A percentile compares a stretch with the other conserved stretches of the same genome.
phyloP scores from a whole-genome alignment of 1,284 basidiomycete genomes.

The Moniliophthora roreri region DNA sequence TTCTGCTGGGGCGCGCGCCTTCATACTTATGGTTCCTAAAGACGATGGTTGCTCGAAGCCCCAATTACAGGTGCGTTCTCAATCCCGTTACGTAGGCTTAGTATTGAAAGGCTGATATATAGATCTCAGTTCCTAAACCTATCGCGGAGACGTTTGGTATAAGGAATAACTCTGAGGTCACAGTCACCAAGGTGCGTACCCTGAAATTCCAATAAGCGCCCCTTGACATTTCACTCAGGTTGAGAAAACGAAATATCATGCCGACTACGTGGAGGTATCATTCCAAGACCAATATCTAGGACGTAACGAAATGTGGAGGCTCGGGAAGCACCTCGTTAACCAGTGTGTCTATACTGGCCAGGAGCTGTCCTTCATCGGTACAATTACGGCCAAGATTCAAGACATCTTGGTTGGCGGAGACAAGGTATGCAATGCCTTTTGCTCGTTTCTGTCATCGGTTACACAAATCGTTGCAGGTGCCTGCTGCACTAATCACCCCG shows the following conservation, averaged over 20 bases:
- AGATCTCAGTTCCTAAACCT: conserved; percentile 74
- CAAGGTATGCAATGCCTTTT: conserved; percentile 41
- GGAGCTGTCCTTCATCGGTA: conserved; percentile 75
- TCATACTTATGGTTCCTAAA: conserved; percentile 64
- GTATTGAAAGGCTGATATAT: conserved; percentile 13
- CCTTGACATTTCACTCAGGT: conserved; percentile 44
- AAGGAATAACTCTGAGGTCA: conserved; percentile 70
- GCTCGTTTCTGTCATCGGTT: conserved; percentile 1
- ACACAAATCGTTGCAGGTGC: conserved; percentile 47
- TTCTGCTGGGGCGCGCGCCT: conserved; percentile 45
- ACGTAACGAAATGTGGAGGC: conserved; percentile 91
- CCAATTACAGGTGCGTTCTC: conserved; percentile 57
- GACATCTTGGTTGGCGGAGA: conserved; percentile 69
- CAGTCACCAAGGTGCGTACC: conserved; percentile 58
- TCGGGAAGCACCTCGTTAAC: conserved; percentile 76
- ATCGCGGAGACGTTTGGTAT: conserved; percentile 70
- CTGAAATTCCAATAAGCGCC: conserved; percentile 8
- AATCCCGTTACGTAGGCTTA: conserved; percentile 4
- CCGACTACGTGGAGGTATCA: conserved; percentile 84
- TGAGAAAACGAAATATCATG: conserved; percentile 60
- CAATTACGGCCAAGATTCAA: conserved; percentile 78
- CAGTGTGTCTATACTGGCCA: conserved; percentile 73
- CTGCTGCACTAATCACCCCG: conserved; percentile 80
- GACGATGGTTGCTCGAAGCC: conserved; percentile 61
- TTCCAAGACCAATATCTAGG: conserved; percentile 94